These are phyloP conservation scores for Dictyostelium brefeldianum DNA, from an alignment of 78 protist genomes.

Conservation along the genomic window DNA sequence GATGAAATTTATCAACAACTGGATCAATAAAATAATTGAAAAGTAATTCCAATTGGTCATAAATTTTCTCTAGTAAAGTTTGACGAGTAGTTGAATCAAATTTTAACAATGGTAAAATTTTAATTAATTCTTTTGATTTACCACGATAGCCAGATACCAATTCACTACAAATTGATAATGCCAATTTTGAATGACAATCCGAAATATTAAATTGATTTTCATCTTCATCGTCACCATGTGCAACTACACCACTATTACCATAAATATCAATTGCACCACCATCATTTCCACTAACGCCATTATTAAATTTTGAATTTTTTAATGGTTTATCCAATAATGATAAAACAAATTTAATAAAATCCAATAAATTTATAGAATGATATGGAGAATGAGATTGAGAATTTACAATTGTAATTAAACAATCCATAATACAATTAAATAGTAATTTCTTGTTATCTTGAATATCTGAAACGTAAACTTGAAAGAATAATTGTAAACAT, in stretches of 20 bases:
- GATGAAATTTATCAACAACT: slow-evolving; percentile 1
- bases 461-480: slow-evolving; percentile 13
- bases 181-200: slow-evolving; percentile 31
- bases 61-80: neutral
- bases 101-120: slow-evolving; percentile 14
- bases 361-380: neutral
- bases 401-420: neutral
- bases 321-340: slow-evolving; percentile 34
- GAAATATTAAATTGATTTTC: slow-evolving; percentile 1
- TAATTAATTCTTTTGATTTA: slow-evolving; percentile 20
- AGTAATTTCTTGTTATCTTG: slow-evolving; percentile 31
- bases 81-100: neutral
- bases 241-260: neutral
- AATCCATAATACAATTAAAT: neutral
- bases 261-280: neutral
- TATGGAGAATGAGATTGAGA: neutral
- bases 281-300: neutral
- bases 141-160: slow-evolving; percentile 40
- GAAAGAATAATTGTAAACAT: slow-evolving; percentile 44
- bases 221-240: too few relatives aligned
- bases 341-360: slow-evolving; percentile 27
- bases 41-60: slow-evolving; percentile 16
- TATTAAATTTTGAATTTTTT: neutral
- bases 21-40: neutral
- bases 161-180: slow-evolving; percentile 18